phyloP scores from a whole-genome alignment of 2,329 filamentous ascomycete genomes.

The Aurifilum marmelostoma region DNA sequence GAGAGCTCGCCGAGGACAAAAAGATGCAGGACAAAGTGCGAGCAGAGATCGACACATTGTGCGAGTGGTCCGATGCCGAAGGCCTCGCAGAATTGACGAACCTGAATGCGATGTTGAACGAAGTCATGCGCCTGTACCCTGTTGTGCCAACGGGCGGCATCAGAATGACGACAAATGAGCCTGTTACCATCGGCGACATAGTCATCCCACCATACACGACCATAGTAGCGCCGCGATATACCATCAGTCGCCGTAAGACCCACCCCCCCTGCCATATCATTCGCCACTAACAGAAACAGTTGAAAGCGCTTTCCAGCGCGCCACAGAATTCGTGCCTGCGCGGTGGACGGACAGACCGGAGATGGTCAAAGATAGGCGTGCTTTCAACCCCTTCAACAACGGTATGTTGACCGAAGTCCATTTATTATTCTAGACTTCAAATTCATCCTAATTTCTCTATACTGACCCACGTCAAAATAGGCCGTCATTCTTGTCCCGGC shows the following conservation, averaged over 20 bases:
- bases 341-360: neutral
- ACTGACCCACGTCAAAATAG: neutral
- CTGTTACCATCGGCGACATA: neutral
- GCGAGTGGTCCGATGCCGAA: neutral
- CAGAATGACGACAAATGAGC: neutral
- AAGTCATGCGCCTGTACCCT: conserved; percentile 1
- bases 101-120: neutral
- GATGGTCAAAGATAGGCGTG: conserved; percentile 1
- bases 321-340: neutral
- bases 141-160: neutral
- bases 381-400: neutral
- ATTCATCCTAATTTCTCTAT: neutral
- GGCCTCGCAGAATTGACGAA: neutral
- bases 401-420: neutral
- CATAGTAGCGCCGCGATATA: neutral
- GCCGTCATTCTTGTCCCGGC: neutral
- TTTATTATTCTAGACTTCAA: neutral
- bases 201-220: conserved; percentile 5
- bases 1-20: neutral
- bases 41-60: neutral
- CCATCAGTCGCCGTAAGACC: neutral
- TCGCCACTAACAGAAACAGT: conserved; percentile 1
- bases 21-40: neutral
- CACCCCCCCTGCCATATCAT: neutral
- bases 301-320: neutral